These are phyloP conservation scores for Syzygium aqueum DNA, from an alignment of 345 rosid species.

Conservation along the genomic window DNA sequence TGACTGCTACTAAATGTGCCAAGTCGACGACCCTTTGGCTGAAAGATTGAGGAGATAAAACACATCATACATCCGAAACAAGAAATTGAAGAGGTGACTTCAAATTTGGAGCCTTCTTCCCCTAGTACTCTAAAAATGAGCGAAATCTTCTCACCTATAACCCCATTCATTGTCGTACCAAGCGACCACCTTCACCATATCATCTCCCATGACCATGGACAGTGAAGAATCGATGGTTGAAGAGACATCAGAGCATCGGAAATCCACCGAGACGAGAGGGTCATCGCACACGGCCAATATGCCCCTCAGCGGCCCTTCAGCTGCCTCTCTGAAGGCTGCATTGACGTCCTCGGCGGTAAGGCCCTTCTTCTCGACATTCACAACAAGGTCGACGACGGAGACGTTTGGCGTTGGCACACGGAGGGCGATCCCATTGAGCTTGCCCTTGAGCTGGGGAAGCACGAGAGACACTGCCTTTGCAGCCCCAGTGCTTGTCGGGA, in stretches of 20 bases:
- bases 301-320: conserved; percentile 79
- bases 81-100: neutral
- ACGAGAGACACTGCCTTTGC: conserved; percentile 97
- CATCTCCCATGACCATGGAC: conserved; percentile 98
- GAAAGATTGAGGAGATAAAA: conserved; percentile 7
- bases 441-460: conserved; percentile 93
- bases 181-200: conserved; percentile 95
- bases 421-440: conserved; percentile 94
- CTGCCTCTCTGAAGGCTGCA: conserved; percentile 87
- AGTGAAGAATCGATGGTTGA: conserved; percentile 87
- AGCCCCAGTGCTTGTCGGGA: conserved; percentile 98
- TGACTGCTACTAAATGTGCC: conserved; percentile 80
- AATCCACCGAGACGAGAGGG: conserved; percentile 90
- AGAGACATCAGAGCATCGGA: conserved; percentile 88
- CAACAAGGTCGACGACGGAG: conserved; percentile 87
- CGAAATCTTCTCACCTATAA: conserved; percentile 47
- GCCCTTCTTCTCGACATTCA: conserved; percentile 83
- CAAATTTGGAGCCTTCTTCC: neutral
- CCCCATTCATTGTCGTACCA: conserved; percentile 99
- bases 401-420: conserved; percentile 99
- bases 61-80: neutral
- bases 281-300: conserved; percentile 73
- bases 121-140: neutral
- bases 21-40: conserved; percentile 98
- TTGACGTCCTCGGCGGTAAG: conserved; percentile 82